A percentile compares a stretch with the other conserved stretches of the same genome.
Evolutionary conservation across 257 asterid genomes (phyloP).

Genomic region (Fraxinus cuspidata): DNA sequence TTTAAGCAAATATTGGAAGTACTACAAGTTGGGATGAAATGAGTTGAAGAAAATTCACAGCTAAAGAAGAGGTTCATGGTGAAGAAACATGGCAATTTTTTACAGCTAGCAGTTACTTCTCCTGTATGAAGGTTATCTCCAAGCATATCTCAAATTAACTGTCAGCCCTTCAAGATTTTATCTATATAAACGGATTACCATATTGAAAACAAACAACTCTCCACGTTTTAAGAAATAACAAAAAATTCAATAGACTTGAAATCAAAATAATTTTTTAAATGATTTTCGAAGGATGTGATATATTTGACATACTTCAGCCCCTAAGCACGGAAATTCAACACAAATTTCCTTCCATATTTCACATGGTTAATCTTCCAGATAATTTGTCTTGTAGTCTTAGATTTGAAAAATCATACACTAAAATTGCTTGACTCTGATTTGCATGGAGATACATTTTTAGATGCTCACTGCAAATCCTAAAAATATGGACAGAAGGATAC

Average conservation of each 20-base stretch:
- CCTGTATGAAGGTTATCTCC: not conserved
- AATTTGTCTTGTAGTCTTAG: not conserved
- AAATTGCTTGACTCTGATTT: not conserved
- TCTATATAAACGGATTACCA: not conserved
- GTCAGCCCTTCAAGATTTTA: not conserved
- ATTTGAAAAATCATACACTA: conserved; percentile 7
- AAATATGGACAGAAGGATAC: conserved; percentile 13
- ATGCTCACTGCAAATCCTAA: not conserved
- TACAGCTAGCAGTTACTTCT: not conserved
- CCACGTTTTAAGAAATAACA: not conserved
- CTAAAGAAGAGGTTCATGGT: not conserved
- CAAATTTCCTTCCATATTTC: not conserved
- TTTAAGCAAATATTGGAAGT: too few relatives aligned
- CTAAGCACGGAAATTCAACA: not conserved
- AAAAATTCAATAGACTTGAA: not conserved
- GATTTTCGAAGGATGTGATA: conserved; percentile 8
- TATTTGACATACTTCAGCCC: conserved; percentile 9
- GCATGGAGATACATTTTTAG: conserved; percentile 13
- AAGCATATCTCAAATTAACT: not conserved
- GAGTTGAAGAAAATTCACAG: not conserved
- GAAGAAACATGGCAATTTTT: not conserved
- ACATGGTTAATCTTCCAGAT: conserved; percentile 2
- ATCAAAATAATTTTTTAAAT: not conserved
- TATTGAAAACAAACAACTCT: not conserved
- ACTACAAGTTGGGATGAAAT: not conserved